Evolutionary conservation across 257 asterid genomes (phyloP).

Genomic region (Forsythia viridissima): DNA sequence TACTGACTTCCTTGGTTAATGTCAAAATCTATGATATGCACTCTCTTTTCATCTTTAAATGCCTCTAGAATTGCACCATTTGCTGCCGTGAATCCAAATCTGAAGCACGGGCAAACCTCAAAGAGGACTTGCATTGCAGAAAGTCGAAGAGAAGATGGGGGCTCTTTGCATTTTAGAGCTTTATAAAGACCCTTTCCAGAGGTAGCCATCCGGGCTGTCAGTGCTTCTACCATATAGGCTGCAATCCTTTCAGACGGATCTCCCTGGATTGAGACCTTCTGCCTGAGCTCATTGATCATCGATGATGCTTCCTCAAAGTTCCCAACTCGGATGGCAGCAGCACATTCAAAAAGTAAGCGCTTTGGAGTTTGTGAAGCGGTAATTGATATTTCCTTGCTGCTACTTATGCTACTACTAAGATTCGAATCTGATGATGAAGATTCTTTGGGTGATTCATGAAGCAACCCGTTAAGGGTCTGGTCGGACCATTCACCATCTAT

Average conservation of each 20-base stretch:
- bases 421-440: conserved; percentile 61
- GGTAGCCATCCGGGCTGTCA: conserved; percentile 79
- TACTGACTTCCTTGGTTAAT: conserved; percentile 97
- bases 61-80: conserved; percentile 85
- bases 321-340: conserved; percentile 62
- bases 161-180: conserved; percentile 81
- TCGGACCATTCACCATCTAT: conserved; percentile 47
- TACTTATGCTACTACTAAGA: conserved; percentile 54
- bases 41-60: conserved; percentile 54
- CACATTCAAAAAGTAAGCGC: conserved; percentile 75
- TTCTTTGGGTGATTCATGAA: conserved; percentile 72
- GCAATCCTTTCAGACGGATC: conserved; percentile 87
- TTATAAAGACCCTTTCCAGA: conserved; percentile 91
- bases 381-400: conserved; percentile 40
- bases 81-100: conserved; percentile 90
- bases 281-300: conserved; percentile 67
- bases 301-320: conserved; percentile 48
- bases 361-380: conserved; percentile 46
- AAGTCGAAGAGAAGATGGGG: conserved; percentile 71
- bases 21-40: conserved; percentile 86
- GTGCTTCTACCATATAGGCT: conserved; percentile 95
- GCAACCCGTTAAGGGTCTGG: conserved; percentile 26
- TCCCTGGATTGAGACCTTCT: conserved; percentile 79
- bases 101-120: conserved; percentile 92
- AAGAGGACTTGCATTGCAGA: conserved; percentile 97